Conservation (phyloP, 2,329 filamentous ascomycete species). For the Hymenoscyphus fructigenus region DNA sequence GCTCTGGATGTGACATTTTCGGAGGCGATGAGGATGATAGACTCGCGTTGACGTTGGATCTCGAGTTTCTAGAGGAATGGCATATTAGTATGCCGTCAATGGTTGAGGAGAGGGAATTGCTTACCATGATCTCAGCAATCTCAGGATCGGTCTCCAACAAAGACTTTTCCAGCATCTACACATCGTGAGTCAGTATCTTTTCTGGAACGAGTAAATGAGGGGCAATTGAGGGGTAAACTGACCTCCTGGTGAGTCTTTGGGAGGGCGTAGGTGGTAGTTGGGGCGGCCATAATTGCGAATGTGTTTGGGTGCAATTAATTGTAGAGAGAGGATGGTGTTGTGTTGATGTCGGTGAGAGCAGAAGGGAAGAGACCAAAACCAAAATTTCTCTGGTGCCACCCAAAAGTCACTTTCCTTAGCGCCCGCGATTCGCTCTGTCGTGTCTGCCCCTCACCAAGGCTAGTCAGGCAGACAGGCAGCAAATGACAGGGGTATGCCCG, state of each 20-base stretch:
- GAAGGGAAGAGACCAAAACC: not conserved
- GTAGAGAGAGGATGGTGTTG: not conserved
- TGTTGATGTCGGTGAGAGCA: not conserved
- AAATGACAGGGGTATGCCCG: not conserved
- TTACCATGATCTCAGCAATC: conserved; percentile 94
- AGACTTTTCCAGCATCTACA: conserved; percentile 91
- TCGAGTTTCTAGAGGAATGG: conserved; percentile 68
- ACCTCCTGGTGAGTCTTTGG: conserved; percentile 66
- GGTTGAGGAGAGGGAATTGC: conserved; percentile 33
- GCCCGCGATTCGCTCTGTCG: not conserved
- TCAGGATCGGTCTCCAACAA: conserved; percentile 89
- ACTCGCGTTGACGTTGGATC: conserved; percentile 96
- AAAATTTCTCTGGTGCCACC: not conserved
- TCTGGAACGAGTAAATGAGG: not conserved
- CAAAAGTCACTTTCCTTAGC: not conserved
- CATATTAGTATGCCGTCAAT: conserved; percentile 10
- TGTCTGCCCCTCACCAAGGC: not conserved
- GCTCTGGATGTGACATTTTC: conserved; percentile 99
- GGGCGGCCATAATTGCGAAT: conserved; percentile 25
- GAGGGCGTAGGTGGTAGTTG: conserved; percentile 53
- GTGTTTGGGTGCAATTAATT: conserved; percentile 8
- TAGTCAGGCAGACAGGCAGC: not conserved
- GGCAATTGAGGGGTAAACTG: conserved; percentile 36
- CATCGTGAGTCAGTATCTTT: conserved; percentile 38
- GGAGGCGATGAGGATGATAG: conserved; percentile 96